Conservation (phyloP, 2,329 filamentous ascomycete species). For the Colletotrichum somersetense region DNA sequence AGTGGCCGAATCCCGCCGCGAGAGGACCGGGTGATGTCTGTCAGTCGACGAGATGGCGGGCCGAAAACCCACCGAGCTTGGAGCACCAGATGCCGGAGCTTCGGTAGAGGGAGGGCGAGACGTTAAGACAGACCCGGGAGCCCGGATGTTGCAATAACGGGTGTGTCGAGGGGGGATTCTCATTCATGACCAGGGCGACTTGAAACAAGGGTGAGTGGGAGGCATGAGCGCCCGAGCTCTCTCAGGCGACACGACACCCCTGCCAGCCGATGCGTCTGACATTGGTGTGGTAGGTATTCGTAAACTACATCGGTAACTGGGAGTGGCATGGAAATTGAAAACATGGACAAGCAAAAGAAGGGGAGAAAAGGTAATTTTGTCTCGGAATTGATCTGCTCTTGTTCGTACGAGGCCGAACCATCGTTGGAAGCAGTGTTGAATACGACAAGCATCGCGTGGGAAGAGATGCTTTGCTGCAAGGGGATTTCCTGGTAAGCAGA, state of each 20-base stretch:
- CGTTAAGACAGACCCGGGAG: slow-evolving; percentile 8
- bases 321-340: background rate
- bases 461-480: background rate
- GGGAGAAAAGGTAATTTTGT: background rate
- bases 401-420: slow-evolving; percentile 6
- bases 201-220: slow-evolving; percentile 37
- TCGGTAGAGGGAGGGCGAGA: slow-evolving; percentile 19
- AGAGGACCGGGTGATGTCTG: background rate
- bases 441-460: background rate
- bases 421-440: background rate
- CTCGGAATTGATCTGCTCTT: background rate
- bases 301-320: slow-evolving; percentile 1
- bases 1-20: background rate
- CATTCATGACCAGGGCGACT: slow-evolving; percentile 37
- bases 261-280: slow-evolving; percentile 34
- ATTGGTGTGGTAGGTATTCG: slow-evolving; percentile 7
- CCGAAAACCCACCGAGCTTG: background rate
- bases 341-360: background rate
- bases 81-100: slow-evolving; percentile 25
- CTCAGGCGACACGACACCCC: slow-evolving; percentile 22
- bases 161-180: slow-evolving; percentile 18
- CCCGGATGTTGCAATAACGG: slow-evolving; percentile 26
- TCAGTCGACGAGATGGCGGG: background rate
- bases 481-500: slow-evolving; percentile 15
- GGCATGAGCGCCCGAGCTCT: slow-evolving; percentile 40